Evolutionary conservation across 208 protist genomes (phyloP).

Genomic region (Leishmania lainsoni): DNA sequence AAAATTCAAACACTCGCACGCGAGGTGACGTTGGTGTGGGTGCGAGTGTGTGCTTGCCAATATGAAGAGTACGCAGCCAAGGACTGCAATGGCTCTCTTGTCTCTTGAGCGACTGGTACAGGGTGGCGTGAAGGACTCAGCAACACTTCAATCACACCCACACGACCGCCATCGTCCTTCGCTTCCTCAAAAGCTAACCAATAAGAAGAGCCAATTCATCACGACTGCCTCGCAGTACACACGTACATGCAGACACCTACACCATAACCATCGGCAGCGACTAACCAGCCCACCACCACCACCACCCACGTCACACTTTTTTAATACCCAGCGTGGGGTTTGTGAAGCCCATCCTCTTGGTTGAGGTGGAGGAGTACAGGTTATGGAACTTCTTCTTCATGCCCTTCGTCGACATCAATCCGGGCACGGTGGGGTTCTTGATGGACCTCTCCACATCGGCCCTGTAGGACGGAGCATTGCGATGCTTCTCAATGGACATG

Average conservation of each 20-base stretch:
- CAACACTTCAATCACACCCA: background rate
- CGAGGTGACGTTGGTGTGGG: background rate
- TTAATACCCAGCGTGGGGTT: constrained; percentile 88
- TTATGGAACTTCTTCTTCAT: constrained; percentile 94
- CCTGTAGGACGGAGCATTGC: constrained; percentile 59
- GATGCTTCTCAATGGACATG: constrained; percentile 57
- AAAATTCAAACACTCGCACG: background rate
- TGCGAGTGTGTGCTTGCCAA: background rate
- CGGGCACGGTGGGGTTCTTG: constrained; percentile 88
- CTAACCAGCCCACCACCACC: constrained; percentile 3
- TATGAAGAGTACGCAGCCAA: background rate
- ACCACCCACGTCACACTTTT: constrained; percentile 57
- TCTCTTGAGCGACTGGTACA: background rate
- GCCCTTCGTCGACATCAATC: constrained; percentile 90
- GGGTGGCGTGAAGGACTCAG: background rate
- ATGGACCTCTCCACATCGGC: constrained; percentile 70
- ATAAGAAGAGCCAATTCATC: background rate
- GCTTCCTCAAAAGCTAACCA: background rate
- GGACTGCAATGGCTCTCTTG: background rate
- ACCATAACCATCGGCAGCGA: background rate
- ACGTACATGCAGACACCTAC: background rate
- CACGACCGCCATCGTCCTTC: background rate
- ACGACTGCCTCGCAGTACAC: background rate
- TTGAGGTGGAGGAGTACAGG: constrained; percentile 87
- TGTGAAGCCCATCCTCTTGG: constrained; percentile 87